Conservation (phyloP, 2,329 filamentous ascomycete species). For the Aspergillus sclerotialis region DNA sequence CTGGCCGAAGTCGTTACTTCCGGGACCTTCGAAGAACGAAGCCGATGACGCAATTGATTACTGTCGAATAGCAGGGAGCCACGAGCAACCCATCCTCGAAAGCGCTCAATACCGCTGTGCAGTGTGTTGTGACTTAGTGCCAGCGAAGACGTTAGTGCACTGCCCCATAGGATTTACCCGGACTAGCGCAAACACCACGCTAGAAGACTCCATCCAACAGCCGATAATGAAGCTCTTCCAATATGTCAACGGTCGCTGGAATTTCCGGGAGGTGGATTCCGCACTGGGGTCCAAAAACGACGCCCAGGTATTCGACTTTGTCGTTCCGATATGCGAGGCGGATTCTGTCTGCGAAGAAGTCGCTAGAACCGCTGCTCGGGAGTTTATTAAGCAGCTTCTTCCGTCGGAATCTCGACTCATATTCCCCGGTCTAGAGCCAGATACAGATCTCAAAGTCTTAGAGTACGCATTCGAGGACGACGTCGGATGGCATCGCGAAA, state of each 20-base stretch:
- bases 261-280: slow-evolving; percentile 8
- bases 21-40: slow-evolving; percentile 3
- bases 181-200: slow-evolving; percentile 1
- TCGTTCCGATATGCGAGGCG: slow-evolving; percentile 14
- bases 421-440: slow-evolving; percentile 3
- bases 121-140: slow-evolving; percentile 9
- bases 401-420: neutral
- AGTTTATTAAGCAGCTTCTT: slow-evolving; percentile 11
- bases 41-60: slow-evolving; percentile 8
- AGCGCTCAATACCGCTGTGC: slow-evolving; percentile 13
- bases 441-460: slow-evolving; percentile 3
- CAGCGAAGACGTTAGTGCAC: slow-evolving; percentile 13
- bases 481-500: neutral
- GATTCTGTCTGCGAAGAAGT: slow-evolving; percentile 12
- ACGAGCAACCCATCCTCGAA: slow-evolving; percentile 13
- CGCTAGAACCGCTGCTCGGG: slow-evolving; percentile 9
- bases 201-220: slow-evolving; percentile 4
- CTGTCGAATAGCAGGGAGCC: slow-evolving; percentile 9
- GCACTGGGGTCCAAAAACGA: slow-evolving; percentile 9
- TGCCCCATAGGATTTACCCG: slow-evolving; percentile 12
- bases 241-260: slow-evolving; percentile 13
- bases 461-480: neutral
- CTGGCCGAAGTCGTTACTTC: slow-evolving; percentile 9
- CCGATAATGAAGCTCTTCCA: slow-evolving; percentile 11
- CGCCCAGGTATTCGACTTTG: slow-evolving; percentile 14